A percentile compares a stretch with the other conserved stretches of the same genome.
Evolutionary conservation across 139 green algal species (phyloP).

Genomic region (Chlamydomonas incerta): DNA sequence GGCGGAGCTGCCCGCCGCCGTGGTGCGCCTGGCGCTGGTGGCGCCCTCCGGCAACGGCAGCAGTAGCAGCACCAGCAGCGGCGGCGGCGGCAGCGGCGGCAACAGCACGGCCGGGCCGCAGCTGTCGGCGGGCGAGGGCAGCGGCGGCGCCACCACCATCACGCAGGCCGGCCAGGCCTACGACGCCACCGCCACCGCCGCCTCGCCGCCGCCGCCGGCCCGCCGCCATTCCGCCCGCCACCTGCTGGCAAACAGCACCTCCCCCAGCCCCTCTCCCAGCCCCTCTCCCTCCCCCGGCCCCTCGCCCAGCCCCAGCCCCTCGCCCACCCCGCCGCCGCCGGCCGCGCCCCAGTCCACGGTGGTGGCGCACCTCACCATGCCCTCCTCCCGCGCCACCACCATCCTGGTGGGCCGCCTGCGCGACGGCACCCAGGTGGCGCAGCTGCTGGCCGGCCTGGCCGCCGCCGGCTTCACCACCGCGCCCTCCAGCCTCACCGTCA

Average conservation of each 20-base stretch:
- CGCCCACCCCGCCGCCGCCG: background rate
- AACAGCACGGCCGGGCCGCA: background rate
- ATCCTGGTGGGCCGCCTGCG: background rate
- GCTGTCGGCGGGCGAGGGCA: background rate
- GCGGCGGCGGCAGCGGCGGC: background rate
- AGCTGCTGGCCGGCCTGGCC: background rate
- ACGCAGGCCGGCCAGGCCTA: slow-evolving; percentile 6
- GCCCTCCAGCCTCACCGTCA: background rate
- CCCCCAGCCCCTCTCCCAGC: background rate
- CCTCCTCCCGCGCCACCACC: background rate
- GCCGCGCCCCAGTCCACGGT: background rate
- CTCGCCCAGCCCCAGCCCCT: background rate
- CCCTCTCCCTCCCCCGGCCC: background rate
- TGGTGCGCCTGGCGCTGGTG: background rate
- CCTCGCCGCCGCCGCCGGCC: background rate
- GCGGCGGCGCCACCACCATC: background rate
- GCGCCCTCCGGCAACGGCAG: background rate
- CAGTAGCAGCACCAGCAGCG: background rate
- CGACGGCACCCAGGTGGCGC: background rate
- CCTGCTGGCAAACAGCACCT: background rate
- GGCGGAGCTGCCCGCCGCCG: background rate
- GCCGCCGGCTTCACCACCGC: background rate
- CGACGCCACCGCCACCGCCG: background rate
- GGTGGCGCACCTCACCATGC: background rate
- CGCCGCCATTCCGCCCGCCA: background rate